These are phyloP conservation scores for Tulasnella sp. DNA, from an alignment of 768 basidiomycete species.

Conservation along the genomic window DNA sequence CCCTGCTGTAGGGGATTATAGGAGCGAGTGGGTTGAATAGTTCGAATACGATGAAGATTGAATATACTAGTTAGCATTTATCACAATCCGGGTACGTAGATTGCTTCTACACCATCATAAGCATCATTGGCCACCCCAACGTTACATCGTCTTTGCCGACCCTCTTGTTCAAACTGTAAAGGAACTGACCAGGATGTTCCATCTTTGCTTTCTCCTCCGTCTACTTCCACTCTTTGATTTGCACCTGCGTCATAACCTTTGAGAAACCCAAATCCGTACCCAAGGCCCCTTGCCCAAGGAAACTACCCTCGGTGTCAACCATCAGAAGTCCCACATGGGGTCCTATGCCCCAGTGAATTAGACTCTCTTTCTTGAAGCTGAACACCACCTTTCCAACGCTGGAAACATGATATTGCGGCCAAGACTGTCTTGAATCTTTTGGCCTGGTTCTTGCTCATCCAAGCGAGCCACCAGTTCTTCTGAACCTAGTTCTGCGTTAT, in stretches of 20 bases:
- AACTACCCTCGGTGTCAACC: background rate
- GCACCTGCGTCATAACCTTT: conserved; percentile 59
- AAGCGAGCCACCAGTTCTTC: no score
- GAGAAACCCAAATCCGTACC: conserved; percentile 45
- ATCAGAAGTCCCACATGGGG: conserved; percentile 32
- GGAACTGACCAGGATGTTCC: conserved; percentile 14
- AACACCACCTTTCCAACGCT: conserved; percentile 30
- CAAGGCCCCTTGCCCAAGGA: background rate
- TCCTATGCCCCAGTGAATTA: conserved; percentile 42
- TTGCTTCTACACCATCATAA: background rate
- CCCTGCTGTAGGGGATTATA: conserved; percentile 14
- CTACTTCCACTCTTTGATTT: conserved; percentile 57
- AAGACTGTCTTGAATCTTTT: conserved; percentile 66
- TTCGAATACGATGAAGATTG: conserved; percentile 22
- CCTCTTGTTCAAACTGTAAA: background rate
- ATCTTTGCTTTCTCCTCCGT: conserved; percentile 47
- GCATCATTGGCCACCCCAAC: background rate
- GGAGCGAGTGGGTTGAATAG: conserved; percentile 12
- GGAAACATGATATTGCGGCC: conserved; percentile 56
- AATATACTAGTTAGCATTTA: background rate
- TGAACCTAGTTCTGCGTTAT: no score
- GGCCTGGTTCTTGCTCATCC: conserved; percentile 68
- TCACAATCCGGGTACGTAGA: background rate
- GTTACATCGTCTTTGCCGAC: background rate
- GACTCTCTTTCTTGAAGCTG: conserved; percentile 29